A percentile compares a stretch with the other conserved stretches of the same genome.
phyloP scores from a whole-genome alignment of 176 grass and related monocot genomes.

The Cocos nucifera region DNA sequence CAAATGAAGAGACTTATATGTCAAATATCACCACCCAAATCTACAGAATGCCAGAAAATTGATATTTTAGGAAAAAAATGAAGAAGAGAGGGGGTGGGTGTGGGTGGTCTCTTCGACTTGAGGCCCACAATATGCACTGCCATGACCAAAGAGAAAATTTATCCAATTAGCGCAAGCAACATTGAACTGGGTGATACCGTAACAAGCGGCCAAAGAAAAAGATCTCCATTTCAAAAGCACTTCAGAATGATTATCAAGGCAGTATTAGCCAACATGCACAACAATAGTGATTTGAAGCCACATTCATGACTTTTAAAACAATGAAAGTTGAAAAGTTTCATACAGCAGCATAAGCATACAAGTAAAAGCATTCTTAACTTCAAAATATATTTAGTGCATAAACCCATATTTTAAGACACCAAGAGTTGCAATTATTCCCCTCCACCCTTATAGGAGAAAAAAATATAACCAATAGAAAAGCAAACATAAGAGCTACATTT shows the following conservation, averaged over 20 bases:
- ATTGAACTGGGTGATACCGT: no score
- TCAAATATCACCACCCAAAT: no score
- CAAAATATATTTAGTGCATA: neutral
- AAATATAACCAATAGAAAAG: conserved; percentile 25
- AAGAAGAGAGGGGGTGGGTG: no score
- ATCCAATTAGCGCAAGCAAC: no score
- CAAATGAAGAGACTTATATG: no score
- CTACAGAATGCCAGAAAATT: no score
- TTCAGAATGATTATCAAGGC: neutral
- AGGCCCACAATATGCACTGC: no score
- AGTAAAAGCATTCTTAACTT: conserved; percentile 29
- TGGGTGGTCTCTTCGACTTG: no score
- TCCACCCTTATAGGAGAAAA: neutral
- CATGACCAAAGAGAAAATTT: no score
- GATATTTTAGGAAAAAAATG: no score
- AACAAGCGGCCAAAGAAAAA: no score
- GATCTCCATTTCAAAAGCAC: no score
- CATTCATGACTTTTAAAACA: conserved; percentile 2
- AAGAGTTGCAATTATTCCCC: conserved; percentile 27
- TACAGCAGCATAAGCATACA: conserved; percentile 33
- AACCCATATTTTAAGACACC: conserved; percentile 9
- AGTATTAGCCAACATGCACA: conserved; percentile 18
- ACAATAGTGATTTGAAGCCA: neutral
- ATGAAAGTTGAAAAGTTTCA: conserved; percentile 27
- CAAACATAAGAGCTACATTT: conserved; percentile 16